Evolutionary conservation across 768 basidiomycete species (phyloP), one percentile per base, ranked within the genome.

Genomic region (Tylopilus cervinicoccineus): DNA sequence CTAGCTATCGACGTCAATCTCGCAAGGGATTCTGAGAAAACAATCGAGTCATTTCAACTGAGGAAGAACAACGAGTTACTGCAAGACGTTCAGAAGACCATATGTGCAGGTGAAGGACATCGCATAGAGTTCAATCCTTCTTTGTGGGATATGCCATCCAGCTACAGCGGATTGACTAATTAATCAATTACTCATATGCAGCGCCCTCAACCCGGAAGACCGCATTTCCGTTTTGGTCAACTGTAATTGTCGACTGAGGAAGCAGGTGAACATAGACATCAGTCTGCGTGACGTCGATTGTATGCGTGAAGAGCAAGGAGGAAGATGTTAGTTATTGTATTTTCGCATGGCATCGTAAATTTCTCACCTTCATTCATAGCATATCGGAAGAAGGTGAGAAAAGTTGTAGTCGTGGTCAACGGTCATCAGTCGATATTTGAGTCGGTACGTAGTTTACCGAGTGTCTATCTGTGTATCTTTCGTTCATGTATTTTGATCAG

Each of bases 331-430:
- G 51, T 57, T 6, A 20, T 44, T 31, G 36, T 4, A n/a, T 5
- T 31, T 22, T 36, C 6, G 5, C 24, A 16, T 13, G 4, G 7
- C 26, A 1, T 20, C 17, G 5, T 20, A 3, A 8, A 41, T 34
- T 9, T 2, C 47, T 50, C 24, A 31, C n/a, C 10, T 14, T 16
- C 5, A 11, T 20, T 17, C 9, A 47, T 17, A 58, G 56, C 28
- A 0, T 58, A 54, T 33, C 56, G 52, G 28, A 50, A 47, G 26
- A 50, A 31, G 31, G 2, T 5, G 16, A 58, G 47, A 24, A 47
- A 58, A 0, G 6, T 42, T 2, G 51, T 54, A 26, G 42, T 57
- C 3, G 16, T 58, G 26, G 38, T 54, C 22, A 29, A 36, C 6
- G 45, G 38, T 14, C 31, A 28, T n/a, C 41, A 44, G 16, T 19